Conservation (phyloP, 768 basidiomycete genomes). For the Grammothele lineata region DNA sequence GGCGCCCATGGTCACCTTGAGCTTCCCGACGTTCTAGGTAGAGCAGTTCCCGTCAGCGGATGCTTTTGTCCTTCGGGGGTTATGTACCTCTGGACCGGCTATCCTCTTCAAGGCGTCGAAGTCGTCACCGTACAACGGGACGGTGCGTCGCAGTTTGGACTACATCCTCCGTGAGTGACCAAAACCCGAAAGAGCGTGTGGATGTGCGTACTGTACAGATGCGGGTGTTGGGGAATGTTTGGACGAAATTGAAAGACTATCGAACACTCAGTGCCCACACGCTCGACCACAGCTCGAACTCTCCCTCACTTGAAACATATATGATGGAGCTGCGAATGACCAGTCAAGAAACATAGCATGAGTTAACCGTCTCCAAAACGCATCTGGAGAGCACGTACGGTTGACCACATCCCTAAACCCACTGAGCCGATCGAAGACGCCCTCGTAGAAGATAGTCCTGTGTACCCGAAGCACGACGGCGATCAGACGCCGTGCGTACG, state of each 20-base stretch:
- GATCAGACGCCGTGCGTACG: neutral
- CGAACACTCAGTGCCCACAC: slow-evolving; percentile 16
- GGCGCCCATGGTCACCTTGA: slow-evolving; percentile 68
- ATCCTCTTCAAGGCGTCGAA: slow-evolving; percentile 56
- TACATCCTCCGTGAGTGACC: slow-evolving; percentile 18
- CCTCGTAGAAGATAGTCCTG: slow-evolving; percentile 55
- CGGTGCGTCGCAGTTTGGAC: slow-evolving; percentile 56
- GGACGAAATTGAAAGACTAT: slow-evolving; percentile 23
- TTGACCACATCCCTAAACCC: slow-evolving; percentile 51
- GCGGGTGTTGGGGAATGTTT: slow-evolving; percentile 7
- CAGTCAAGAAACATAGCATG: neutral
- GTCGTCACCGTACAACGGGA: slow-evolving; percentile 55
- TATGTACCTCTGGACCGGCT: slow-evolving; percentile 47
- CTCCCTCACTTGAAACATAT: slow-evolving; percentile 38
- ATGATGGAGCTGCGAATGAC: slow-evolving; percentile 1
- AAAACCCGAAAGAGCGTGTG: neutral
- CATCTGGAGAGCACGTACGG: too few relatives aligned
- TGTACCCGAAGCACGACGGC: too few relatives aligned
- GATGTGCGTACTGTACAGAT: neutral
- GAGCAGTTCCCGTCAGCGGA: neutral
- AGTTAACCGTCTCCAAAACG: too few relatives aligned
- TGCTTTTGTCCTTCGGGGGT: neutral
- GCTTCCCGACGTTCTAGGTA: slow-evolving; percentile 43
- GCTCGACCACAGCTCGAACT: slow-evolving; percentile 19
- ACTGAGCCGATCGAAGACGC: slow-evolving; percentile 60